phyloP scores from a whole-genome alignment of 192 early-diverging fungal species.

The Umbelopsis sp. region DNA sequence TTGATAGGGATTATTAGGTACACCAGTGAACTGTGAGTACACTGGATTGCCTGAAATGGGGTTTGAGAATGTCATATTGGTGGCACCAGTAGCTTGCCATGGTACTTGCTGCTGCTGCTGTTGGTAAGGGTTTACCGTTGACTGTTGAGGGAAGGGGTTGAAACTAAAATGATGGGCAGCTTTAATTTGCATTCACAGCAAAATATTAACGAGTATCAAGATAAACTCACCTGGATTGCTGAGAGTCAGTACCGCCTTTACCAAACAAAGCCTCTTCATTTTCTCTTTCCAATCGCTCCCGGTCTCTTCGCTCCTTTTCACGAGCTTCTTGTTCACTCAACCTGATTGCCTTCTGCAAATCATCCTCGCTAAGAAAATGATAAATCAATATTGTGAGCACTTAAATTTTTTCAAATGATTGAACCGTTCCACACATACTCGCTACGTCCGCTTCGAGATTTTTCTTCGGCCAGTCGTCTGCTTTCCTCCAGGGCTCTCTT shows the following conservation, averaged over 20 bases:
- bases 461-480: constrained; percentile 60
- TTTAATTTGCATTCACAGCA: not conserved
- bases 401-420: not conserved
- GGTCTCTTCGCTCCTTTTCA: constrained; percentile 18
- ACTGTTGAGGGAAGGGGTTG: constrained; percentile 15
- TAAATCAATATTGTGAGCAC: too few species aligned
- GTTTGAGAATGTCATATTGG: constrained; percentile 2
- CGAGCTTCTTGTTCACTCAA: constrained; percentile 20
- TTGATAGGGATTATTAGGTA: constrained; percentile 9
- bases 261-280: constrained; percentile 20
- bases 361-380: constrained; percentile 4
- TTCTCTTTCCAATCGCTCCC: constrained; percentile 10
- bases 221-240: not conserved
- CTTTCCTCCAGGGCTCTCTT: constrained; percentile 85
- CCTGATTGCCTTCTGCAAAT: constrained; percentile 7
- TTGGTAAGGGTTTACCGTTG: constrained; percentile 10
- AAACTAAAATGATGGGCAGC: not conserved
- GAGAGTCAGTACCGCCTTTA: not conserved
- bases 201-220: not conserved
- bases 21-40: constrained; percentile 10
- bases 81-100: constrained; percentile 11
- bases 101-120: constrained; percentile 14
- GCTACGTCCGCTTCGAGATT: constrained; percentile 32
- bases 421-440: constrained; percentile 16
- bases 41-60: not conserved